These are phyloP conservation scores for Eimeria maxima DNA, from an alignment of 169 alveolate species.

Conservation along the genomic window DNA sequence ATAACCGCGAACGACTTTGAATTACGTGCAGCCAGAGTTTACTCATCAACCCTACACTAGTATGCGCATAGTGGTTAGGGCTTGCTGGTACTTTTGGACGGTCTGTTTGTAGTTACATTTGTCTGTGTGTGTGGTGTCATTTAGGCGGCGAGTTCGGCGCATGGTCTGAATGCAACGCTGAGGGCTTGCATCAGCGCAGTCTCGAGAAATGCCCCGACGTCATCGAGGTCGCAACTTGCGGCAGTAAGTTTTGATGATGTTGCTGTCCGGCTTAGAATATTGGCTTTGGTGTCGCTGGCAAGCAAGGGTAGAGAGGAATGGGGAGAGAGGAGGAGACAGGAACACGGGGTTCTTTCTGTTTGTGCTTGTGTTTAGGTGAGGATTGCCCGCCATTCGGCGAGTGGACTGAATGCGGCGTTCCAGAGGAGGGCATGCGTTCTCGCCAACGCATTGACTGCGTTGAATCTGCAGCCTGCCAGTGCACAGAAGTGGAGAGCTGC, in stretches of 20 bases:
- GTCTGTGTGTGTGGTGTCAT: background rate
- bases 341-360: too few species aligned
- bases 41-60: too few species aligned
- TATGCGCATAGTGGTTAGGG: background rate
- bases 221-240: conserved; percentile 15
- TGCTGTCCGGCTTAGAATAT: too few species aligned
- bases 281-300: too few species aligned
- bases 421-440: conserved; percentile 39
- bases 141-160: conserved; percentile 56
- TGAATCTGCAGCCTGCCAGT: background rate
- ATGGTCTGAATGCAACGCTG: conserved; percentile 42
- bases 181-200: conserved; percentile 20
- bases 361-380: background rate
- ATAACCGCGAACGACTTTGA: too few species aligned
- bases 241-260: background rate
- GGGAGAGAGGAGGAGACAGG: too few species aligned
- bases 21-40: too few species aligned
- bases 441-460: conserved; percentile 42
- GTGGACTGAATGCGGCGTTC: conserved; percentile 74
- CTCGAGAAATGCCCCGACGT: conserved; percentile 53
- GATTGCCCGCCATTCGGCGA: conserved; percentile 71
- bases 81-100: background rate
- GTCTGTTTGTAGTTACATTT: background rate
- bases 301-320: too few species aligned
- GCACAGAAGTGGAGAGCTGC: conserved; percentile 66